A percentile compares a stretch with the other conserved stretches of the same genome.
phyloP scores from a whole-genome alignment of 805 yeast genomes.

The Schwanniomyces polymorphus region DNA sequence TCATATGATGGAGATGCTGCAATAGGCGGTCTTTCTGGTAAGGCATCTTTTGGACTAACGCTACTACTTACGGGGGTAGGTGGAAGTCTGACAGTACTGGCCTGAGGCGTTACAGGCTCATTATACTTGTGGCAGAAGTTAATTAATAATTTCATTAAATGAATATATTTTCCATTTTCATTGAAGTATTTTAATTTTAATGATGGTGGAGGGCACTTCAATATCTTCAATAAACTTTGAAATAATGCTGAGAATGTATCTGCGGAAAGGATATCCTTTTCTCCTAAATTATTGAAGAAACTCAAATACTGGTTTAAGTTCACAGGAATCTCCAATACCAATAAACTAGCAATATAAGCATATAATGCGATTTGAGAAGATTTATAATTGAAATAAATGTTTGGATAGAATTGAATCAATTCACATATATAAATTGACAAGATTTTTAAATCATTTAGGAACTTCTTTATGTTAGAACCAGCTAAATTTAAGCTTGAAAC shows the following conservation, averaged over 20 bases:
- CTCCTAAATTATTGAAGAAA: constrained; percentile 16
- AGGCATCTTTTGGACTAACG: constrained; percentile 15
- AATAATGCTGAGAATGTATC: constrained; percentile 15
- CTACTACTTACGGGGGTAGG: constrained; percentile 19
- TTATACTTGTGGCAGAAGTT: constrained; percentile 23
- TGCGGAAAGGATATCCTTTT: constrained; percentile 18
- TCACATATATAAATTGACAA: constrained; percentile 67
- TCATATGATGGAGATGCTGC: not conserved
- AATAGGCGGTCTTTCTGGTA: not conserved
- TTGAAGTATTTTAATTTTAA: constrained; percentile 46
- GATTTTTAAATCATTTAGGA: constrained; percentile 47
- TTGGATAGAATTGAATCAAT: constrained; percentile 61
- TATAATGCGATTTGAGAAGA: constrained; percentile 51
- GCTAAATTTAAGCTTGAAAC: constrained; percentile 25
- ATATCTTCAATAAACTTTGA: constrained; percentile 32
- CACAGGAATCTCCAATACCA: constrained; percentile 35
- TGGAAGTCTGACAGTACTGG: constrained; percentile 9
- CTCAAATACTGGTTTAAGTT: constrained; percentile 17
- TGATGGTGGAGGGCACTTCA: constrained; percentile 48
- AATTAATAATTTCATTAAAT: constrained; percentile 36
- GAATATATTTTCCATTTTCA: constrained; percentile 32
- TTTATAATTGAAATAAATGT: constrained; percentile 54
- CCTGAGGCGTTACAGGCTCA: constrained; percentile 33
- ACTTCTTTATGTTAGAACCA: constrained; percentile 24
- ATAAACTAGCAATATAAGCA: constrained; percentile 43